Evolutionary conservation across 768 basidiomycete genomes (phyloP), one percentile per base, ranked within the genome.

Genomic region (Postia placenta): DNA sequence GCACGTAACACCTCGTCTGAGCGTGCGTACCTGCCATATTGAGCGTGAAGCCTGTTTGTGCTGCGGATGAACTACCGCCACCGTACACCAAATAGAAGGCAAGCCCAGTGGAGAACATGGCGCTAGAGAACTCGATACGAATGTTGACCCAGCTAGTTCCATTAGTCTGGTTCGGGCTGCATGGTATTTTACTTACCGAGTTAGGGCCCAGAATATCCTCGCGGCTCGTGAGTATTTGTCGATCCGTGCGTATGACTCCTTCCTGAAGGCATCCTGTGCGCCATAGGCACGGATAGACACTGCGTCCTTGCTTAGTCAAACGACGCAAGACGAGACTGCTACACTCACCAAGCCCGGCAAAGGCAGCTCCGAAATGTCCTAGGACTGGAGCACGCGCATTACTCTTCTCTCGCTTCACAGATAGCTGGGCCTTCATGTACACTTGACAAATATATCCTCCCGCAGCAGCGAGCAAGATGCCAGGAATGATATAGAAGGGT

Each of bases 241-340:
- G 26, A 79, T 74, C 4, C 75, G 66, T 24, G 57, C 53, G 42
- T 72, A 57, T 4, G 75, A 71, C 53, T 79, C 71, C 50, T 43
- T 42, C 49, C 61, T 69, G 61, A 69, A 78, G 7, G 66, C 58
- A 4, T 63, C 64, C 58, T 81, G 71, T 5, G 78, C 78, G 15
- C 76, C 74, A 52, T 79, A 83, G 0, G 81, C 81, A 11, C 81
- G 69, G 35, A 83, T 78, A 4, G 76, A 76, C 9, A 66, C 63
- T 70, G 15, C 11, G 12, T 4, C 22, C 26, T 52, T 33, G 50
- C 24, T 22, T 24, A 15, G 19, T 37, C 11, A 33, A 3, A 4
- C 37, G 30, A 15, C 30, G 30, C 30, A 33, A 33, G 9, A 33
- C 30, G 15, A 7, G 30, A n/a, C n/a, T n/a, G n/a, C n/a, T 15